Conservation (phyloP, 257 asterid species). For the Catharanthus roseus region DNA sequence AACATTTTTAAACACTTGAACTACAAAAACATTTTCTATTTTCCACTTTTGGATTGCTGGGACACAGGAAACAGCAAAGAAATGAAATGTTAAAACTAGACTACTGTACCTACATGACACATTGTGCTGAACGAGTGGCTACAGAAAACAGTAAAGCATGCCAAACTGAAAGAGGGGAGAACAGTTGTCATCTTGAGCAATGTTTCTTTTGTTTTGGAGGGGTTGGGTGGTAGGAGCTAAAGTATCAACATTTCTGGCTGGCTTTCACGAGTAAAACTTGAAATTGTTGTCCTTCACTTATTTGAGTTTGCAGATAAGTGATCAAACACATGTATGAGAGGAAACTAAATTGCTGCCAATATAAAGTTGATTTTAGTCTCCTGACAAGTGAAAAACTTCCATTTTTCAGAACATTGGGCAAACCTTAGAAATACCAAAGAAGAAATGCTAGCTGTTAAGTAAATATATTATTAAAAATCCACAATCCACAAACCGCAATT, state of each 20-base stretch:
- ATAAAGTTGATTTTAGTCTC: neutral
- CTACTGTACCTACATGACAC: neutral
- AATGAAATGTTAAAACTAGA: neutral
- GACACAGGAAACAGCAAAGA: neutral
- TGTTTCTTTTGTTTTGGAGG: neutral
- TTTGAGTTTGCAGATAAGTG: neutral
- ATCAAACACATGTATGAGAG: neutral
- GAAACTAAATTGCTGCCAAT: neutral
- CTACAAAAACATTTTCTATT: neutral
- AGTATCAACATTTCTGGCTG: neutral
- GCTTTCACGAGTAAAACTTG: neutral
- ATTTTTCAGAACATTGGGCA: neutral
- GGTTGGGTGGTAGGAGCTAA: neutral
- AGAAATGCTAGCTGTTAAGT: neutral
- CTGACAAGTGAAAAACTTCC: neutral
- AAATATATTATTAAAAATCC: neutral
- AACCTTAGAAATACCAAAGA: neutral
- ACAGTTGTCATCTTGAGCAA: too few species aligned
- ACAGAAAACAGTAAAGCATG: neutral
- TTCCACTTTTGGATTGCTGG: neutral
- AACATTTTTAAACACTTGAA: neutral
- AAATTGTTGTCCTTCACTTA: neutral
- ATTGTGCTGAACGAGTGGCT: neutral
- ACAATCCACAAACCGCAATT: neutral
- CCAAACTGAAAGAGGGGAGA: neutral